Conservation (phyloP, 208 protist genomes). For the Novymonas esmeraldas region DNA sequence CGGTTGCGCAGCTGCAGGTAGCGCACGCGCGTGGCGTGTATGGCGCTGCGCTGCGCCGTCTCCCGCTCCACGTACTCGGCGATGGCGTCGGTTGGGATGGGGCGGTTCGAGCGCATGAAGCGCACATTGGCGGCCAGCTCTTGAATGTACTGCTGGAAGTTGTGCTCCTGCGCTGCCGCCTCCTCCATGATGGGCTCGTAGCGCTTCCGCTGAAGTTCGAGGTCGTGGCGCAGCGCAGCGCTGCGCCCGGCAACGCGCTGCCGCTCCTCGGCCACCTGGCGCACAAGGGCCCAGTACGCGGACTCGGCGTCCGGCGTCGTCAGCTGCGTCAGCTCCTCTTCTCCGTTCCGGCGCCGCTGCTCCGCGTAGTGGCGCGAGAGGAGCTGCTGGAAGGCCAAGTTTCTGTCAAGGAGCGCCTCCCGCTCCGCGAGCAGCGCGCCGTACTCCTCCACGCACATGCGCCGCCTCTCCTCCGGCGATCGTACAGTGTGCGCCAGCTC, state of each 20-base stretch:
- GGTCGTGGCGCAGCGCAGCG: constrained; percentile 43
- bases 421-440: constrained; percentile 59
- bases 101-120: constrained; percentile 79
- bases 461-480: constrained; percentile 40
- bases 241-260: constrained; percentile 37
- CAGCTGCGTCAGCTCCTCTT: constrained; percentile 48
- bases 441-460: constrained; percentile 62
- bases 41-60: constrained; percentile 63
- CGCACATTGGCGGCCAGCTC: constrained; percentile 47
- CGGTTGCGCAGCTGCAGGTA: constrained; percentile 92
- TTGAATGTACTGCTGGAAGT: constrained; percentile 77
- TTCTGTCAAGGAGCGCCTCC: constrained; percentile 57
- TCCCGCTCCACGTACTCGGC: constrained; percentile 80
- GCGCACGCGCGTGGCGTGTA: constrained; percentile 85
- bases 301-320: constrained; percentile 70
- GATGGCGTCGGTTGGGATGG: constrained; percentile 72
- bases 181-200: constrained; percentile 73
- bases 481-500: constrained; percentile 11
- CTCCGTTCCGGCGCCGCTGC: constrained; percentile 76
- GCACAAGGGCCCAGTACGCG: constrained; percentile 78
- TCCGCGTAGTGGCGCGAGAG: constrained; percentile 77
- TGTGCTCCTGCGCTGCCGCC: constrained; percentile 60
- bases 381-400: constrained; percentile 69
- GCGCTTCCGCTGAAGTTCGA: constrained; percentile 48
- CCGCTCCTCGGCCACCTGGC: constrained; percentile 68